Evolutionary conservation across 371 early-diverging fungal species (phyloP).

Genomic region (Apophysomyces sp.): DNA sequence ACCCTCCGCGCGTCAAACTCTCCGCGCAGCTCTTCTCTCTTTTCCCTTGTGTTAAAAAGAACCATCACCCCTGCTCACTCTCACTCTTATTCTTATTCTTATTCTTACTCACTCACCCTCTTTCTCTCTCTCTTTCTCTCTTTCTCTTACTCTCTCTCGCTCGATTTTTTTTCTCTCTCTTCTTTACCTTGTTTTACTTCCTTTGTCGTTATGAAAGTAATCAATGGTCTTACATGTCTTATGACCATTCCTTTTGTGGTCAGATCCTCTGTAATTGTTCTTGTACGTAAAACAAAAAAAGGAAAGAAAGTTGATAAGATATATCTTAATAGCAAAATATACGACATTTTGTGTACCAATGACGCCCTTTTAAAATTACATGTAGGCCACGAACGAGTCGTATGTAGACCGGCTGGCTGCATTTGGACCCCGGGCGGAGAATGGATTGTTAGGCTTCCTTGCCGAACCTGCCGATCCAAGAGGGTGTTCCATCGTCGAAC

Average conservation of each 20-base stretch:
- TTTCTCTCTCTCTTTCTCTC: conserved; percentile 3
- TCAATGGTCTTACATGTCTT: background rate
- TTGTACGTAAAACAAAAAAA: background rate
- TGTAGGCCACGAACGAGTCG: conserved; percentile 51
- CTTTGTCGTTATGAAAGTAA: background rate
- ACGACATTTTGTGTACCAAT: too few species aligned
- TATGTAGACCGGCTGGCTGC: conserved; percentile 56
- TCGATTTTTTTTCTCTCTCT: conserved; percentile 11
- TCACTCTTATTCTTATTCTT: conserved; percentile 1
- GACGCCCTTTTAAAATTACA: background rate
- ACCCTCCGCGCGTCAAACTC: conserved; percentile 2
- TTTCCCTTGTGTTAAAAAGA: background rate
- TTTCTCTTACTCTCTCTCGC: too few species aligned
- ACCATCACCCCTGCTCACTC: background rate
- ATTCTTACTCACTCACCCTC: too few species aligned
- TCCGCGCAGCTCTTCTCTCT: conserved; percentile 3
- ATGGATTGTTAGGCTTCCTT: conserved; percentile 49
- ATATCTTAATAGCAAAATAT: too few species aligned
- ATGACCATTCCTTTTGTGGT: background rate
- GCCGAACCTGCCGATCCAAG: conserved; percentile 33
- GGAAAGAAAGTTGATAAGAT: too few species aligned
- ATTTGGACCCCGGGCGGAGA: conserved; percentile 59
- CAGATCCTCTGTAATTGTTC: background rate
- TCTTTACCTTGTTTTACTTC: conserved; percentile 8
- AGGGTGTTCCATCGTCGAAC: conserved; percentile 32